Conservation (phyloP, 495 filamentous ascomycete species). For the Apiosordaria backusii region DNA sequence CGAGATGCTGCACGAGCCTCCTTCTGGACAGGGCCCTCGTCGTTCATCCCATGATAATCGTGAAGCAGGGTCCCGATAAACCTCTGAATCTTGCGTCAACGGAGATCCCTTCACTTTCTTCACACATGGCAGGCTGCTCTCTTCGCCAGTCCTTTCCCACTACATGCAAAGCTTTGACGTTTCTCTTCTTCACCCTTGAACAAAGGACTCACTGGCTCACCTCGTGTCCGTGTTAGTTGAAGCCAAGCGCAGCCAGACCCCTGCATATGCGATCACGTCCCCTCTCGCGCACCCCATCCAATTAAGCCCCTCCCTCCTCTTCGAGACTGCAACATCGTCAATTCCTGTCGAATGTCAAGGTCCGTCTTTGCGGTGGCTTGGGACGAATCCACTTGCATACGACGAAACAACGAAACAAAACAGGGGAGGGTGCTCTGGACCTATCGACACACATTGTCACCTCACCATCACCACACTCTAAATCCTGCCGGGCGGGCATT, state of each 20-base stretch:
- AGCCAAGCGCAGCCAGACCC: not conserved
- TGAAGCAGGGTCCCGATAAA: not conserved
- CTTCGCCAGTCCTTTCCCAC: too few relatives aligned
- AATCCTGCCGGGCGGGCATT: not conserved
- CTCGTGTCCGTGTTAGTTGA: not conserved
- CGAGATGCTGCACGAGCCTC: not conserved
- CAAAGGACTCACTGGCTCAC: not conserved
- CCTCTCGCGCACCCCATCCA: not conserved
- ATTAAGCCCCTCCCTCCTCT: not conserved
- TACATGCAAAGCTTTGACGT: too few relatives aligned
- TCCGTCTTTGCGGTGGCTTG: not conserved
- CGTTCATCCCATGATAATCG: not conserved
- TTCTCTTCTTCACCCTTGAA: too few relatives aligned
- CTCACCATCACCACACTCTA: not conserved
- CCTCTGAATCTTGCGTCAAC: not conserved
- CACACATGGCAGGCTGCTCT: too few relatives aligned
- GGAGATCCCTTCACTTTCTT: not conserved
- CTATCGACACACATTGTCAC: slow-evolving; percentile 1
- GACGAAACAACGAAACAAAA: slow-evolving; percentile 19
- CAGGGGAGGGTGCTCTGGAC: slow-evolving; percentile 7
- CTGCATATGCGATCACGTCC: not conserved
- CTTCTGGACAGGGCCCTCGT: not conserved
- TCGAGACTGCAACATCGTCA: not conserved
- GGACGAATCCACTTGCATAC: slow-evolving; percentile 7
- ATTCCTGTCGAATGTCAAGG: not conserved